Percentiles rank a stretch among this genome's conserved stretches.
Evolutionary conservation across 2,329 filamentous ascomycete genomes (phyloP).

Genomic region (Dothideomycetes sp.): DNA sequence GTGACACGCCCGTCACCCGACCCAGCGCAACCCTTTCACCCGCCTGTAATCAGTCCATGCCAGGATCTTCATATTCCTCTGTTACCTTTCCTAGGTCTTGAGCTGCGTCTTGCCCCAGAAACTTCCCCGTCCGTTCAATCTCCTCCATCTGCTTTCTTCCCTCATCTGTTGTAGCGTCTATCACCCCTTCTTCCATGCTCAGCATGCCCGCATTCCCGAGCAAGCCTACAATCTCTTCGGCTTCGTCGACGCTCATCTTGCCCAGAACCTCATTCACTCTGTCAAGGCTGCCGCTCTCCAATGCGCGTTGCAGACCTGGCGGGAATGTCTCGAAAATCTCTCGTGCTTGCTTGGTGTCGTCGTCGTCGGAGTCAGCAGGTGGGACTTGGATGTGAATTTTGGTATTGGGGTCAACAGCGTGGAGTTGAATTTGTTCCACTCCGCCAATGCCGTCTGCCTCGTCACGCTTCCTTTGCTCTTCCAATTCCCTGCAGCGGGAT

Average conservation of each 20-base stretch:
- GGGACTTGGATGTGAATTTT: conserved; percentile 81
- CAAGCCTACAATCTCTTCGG: conserved; percentile 72
- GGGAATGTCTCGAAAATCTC: conserved; percentile 76
- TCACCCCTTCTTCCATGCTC: conserved; percentile 83
- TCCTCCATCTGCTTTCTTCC: conserved; percentile 24
- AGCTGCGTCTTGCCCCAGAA: conserved; percentile 56
- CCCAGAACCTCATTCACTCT: conserved; percentile 80
- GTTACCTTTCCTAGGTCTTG: conserved; percentile 22
- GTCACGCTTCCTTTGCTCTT: conserved; percentile 40
- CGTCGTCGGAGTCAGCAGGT: conserved; percentile 52
- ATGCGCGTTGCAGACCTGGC: conserved; percentile 66
- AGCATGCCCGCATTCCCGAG: conserved; percentile 78
- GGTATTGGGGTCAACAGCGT: conserved; percentile 90
- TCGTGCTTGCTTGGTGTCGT: conserved; percentile 51
- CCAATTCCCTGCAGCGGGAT: conserved; percentile 63
- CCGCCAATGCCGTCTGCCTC: conserved; percentile 45
- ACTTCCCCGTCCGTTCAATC: conserved; percentile 61
- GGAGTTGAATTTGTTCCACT: conserved; percentile 93
- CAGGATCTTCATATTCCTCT: conserved; percentile 36
- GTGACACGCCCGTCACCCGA: too few relatives aligned
- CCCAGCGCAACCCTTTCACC: too few relatives aligned
- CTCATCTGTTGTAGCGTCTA: conserved; percentile 60
- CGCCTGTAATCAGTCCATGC: conserved; percentile 16
- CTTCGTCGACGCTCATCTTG: conserved; percentile 79
- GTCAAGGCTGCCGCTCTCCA: conserved; percentile 83